Conservation (phyloP, 2,329 filamentous ascomycete genomes). For the Cercospora janseana region DNA sequence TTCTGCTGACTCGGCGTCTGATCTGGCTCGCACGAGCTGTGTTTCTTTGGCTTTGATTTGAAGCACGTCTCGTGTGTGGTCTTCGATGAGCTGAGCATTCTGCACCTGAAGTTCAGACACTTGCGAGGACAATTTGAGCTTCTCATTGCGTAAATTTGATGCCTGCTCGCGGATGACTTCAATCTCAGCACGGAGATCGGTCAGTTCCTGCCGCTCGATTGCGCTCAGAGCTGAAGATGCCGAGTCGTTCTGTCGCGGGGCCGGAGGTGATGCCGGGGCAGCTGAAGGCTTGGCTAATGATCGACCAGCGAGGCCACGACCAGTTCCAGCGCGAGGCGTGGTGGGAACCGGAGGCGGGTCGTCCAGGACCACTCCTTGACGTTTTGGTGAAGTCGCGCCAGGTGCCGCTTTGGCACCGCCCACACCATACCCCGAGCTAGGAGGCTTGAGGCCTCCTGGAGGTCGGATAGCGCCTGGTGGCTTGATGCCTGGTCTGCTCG, state of each 20-base stretch:
- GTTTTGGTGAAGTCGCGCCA: slow-evolving; percentile 32
- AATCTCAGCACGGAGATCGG: slow-evolving; percentile 80
- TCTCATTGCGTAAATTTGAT: slow-evolving; percentile 79
- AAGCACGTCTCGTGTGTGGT: slow-evolving; percentile 90
- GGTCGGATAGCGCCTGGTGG: slow-evolving; percentile 31
- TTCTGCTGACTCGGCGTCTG: slow-evolving; percentile 85
- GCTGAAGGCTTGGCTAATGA: slow-evolving; percentile 71
- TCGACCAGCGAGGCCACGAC: slow-evolving; percentile 76
- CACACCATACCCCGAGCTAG: slow-evolving; percentile 38
- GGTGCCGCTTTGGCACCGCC: slow-evolving; percentile 29
- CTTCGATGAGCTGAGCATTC: slow-evolving; percentile 94
- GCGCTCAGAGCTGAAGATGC: slow-evolving; percentile 64
- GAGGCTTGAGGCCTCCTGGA: slow-evolving; percentile 36
- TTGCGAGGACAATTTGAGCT: slow-evolving; percentile 77
- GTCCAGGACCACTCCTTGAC: slow-evolving; percentile 31
- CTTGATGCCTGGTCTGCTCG: slow-evolving; percentile 52
- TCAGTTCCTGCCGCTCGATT: slow-evolving; percentile 87
- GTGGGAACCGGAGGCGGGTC: slow-evolving; percentile 30
- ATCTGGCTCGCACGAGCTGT: slow-evolving; percentile 85
- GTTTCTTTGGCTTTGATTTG: slow-evolving; percentile 99
- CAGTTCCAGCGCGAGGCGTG: slow-evolving; percentile 46
- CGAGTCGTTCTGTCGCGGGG: slow-evolving; percentile 51
- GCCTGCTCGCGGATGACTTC: slow-evolving; percentile 72
- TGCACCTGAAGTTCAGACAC: slow-evolving; percentile 94
- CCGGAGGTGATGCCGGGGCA: slow-evolving; percentile 54